phyloP scores from a whole-genome alignment of 2,329 filamentous ascomycete species.

The Penicillium expansum region DNA sequence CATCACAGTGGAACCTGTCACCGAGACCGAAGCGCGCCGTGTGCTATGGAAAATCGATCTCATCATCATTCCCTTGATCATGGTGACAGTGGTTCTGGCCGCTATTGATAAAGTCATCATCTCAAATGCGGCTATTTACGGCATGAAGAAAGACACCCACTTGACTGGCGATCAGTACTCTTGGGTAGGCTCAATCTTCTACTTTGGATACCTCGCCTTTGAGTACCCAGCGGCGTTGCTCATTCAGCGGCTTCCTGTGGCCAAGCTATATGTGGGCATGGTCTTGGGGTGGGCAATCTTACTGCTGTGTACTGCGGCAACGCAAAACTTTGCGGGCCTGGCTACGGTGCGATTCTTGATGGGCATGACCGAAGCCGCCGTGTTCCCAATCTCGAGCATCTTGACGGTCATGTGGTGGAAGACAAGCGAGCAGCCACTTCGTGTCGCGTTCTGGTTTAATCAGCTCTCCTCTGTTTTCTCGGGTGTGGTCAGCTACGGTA shows the following conservation, averaged over 20 bases:
- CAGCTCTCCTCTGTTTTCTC: slow-evolving; percentile 32
- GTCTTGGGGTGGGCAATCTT: slow-evolving; percentile 9
- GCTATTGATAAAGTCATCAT: slow-evolving; percentile 35
- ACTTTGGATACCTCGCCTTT: slow-evolving; percentile 16
- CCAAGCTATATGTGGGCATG: slow-evolving; percentile 9
- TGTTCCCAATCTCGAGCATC: slow-evolving; percentile 11
- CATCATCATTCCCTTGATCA: slow-evolving; percentile 27
- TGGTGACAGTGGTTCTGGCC: slow-evolving; percentile 24
- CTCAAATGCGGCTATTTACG: slow-evolving; percentile 17
- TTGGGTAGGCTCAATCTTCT: slow-evolving; percentile 17
- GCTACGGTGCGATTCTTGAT: slow-evolving; percentile 14
- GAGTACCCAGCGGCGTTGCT: slow-evolving; percentile 18
- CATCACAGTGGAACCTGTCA: slow-evolving; percentile 25
- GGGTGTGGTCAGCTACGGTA: slow-evolving; percentile 34
- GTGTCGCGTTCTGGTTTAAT: slow-evolving; percentile 16
- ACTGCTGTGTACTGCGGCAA: slow-evolving; percentile 13
- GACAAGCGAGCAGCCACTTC: slow-evolving; percentile 14
- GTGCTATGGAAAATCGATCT: slow-evolving; percentile 29
- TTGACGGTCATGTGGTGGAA: slow-evolving; percentile 16
- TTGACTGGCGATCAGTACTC: slow-evolving; percentile 27
- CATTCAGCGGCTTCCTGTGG: slow-evolving; percentile 16
- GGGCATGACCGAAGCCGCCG: slow-evolving; percentile 13
- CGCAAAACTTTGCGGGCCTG: slow-evolving; percentile 15
- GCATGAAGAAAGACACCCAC: slow-evolving; percentile 16
- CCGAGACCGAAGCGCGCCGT: slow-evolving; percentile 20